Percentiles rank a stretch among this genome's conserved stretches.
Conservation (phyloP, 2,329 filamentous ascomycete genomes). For the Geosmithia putterillii region DNA sequence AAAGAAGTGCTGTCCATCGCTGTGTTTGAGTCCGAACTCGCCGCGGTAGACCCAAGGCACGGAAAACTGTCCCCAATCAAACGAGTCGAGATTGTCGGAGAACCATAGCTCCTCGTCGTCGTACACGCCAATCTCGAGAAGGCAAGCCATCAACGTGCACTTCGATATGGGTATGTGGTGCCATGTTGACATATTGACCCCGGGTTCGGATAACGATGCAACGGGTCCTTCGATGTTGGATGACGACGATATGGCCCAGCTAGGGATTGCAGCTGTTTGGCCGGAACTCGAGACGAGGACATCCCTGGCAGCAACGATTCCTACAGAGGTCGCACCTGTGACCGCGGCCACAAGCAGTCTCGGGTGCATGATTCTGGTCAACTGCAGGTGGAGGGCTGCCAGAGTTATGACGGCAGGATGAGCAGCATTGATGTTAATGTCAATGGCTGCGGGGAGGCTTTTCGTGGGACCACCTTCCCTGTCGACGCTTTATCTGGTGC, state of each 20-base stretch:
- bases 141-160: constrained; percentile 43
- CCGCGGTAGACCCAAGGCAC: constrained; percentile 47
- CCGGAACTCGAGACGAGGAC: constrained; percentile 12
- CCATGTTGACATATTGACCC: constrained; percentile 35
- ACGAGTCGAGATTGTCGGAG: constrained; percentile 29
- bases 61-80: constrained; percentile 33
- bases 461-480: too few relatives aligned
- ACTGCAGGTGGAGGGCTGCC: too few relatives aligned
- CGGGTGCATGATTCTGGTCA: too few relatives aligned
- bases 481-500: too few relatives aligned
- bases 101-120: constrained; percentile 42
- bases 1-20: constrained; percentile 28
- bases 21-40: constrained; percentile 30
- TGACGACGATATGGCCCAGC: constrained; percentile 37
- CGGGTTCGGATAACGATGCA: constrained; percentile 24
- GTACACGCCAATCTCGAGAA: constrained; percentile 39
- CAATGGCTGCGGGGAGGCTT: too few relatives aligned
- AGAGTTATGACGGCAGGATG: too few relatives aligned
- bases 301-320: background rate
- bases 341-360: too few relatives aligned
- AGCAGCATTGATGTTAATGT: too few relatives aligned
- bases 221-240: constrained; percentile 21
- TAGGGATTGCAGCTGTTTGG: constrained; percentile 19
- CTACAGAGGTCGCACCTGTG: too few relatives aligned
- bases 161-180: constrained; percentile 29